Evolutionary conservation across 2,329 filamentous ascomycete species (phyloP), one percentile per base, ranked within the genome.

Genomic region (Botrytis tulipae): DNA sequence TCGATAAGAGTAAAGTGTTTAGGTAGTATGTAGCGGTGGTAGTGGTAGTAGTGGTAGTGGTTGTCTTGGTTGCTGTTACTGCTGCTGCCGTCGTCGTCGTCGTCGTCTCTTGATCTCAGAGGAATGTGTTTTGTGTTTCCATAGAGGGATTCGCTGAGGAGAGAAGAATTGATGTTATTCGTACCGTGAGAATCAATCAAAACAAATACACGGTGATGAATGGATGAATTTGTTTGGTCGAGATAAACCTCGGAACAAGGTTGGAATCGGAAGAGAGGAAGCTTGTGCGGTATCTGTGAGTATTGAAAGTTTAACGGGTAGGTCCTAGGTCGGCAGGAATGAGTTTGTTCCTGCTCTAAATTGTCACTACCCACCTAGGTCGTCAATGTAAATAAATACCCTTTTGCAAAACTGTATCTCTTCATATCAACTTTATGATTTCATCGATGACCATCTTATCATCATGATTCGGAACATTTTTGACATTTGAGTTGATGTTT

Each of bases 301-400:
- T 29, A 18, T 16, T 44, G 25, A 44, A 44, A 44, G 37, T 63
- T 63, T 42, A 22, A 63, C 48, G 61, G 61, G 61, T 44, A 42
- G 25, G 37, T 29, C 35, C 32, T 40, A 40, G 22, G 22, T 42
- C n/a, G 60, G 3, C 3, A 18, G 37, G 18, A 63, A 29, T 22
- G 10, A 63, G 61, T 63, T 63, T n/a, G 40, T 63, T 63, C 61
- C 40, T 63, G 40, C 61, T 44, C 40, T 63, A 63, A 29, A 62
- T n/a, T 42, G 18, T 18, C 18, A 44, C 61, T 42, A 14, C 12
- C 40, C 22, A 51, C 5, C 37, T 29, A 44, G 25, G 25, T 42
- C n/a, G 60, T n/a, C 10, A 51, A n/a, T 51, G 48, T n/a, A 54
- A 54, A 54, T n/a, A 54, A 54, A 54, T 54, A 4, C 59, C 35